Evolutionary conservation across 495 filamentous ascomycete species (phyloP).

Genomic region (Aspergillus kassunensis): DNA sequence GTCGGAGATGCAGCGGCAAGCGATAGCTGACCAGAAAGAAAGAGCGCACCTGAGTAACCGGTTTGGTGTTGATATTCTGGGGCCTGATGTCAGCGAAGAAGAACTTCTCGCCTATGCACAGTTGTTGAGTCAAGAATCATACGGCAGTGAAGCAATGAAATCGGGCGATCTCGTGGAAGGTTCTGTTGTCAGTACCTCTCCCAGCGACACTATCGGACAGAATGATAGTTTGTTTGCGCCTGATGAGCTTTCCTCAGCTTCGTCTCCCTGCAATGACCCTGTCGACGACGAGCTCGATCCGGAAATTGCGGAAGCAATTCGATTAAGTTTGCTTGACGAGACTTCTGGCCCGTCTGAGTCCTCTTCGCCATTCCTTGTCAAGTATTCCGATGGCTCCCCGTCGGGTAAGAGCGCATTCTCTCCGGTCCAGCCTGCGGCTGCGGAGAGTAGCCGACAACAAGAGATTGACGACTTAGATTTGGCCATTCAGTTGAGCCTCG

Average conservation of each 20-base stretch:
- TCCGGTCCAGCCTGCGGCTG: slow-evolving; percentile 19
- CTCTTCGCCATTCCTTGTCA: slow-evolving; percentile 49
- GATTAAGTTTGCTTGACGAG: slow-evolving; percentile 65
- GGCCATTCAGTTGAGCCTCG: slow-evolving; percentile 79
- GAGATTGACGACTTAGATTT: slow-evolving; percentile 77
- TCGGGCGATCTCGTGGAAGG: slow-evolving; percentile 48
- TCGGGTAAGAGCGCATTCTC: slow-evolving; percentile 12
- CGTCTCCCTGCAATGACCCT: slow-evolving; percentile 36
- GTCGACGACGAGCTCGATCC: slow-evolving; percentile 61
- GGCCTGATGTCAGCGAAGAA: slow-evolving; percentile 71
- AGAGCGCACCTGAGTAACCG: slow-evolving; percentile 64
- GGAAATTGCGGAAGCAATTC: slow-evolving; percentile 77
- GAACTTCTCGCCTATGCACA: slow-evolving; percentile 86
- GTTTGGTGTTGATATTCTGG: slow-evolving; percentile 76
- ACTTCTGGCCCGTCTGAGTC: slow-evolving; percentile 18
- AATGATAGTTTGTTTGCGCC: slow-evolving; percentile 50
- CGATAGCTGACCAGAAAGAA: slow-evolving; percentile 56
- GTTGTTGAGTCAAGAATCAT: slow-evolving; percentile 79
- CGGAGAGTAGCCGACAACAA: slow-evolving; percentile 37
- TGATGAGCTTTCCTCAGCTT: slow-evolving; percentile 41
- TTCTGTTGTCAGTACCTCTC: slow-evolving; percentile 41
- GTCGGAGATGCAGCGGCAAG: slow-evolving; percentile 74
- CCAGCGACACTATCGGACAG: slow-evolving; percentile 38
- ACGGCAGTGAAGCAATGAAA: slow-evolving; percentile 57
- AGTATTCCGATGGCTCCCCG: slow-evolving; percentile 39